These are phyloP conservation scores for Kondoa malvinella DNA, from an alignment of 768 basidiomycete genomes.

Conservation along the genomic window DNA sequence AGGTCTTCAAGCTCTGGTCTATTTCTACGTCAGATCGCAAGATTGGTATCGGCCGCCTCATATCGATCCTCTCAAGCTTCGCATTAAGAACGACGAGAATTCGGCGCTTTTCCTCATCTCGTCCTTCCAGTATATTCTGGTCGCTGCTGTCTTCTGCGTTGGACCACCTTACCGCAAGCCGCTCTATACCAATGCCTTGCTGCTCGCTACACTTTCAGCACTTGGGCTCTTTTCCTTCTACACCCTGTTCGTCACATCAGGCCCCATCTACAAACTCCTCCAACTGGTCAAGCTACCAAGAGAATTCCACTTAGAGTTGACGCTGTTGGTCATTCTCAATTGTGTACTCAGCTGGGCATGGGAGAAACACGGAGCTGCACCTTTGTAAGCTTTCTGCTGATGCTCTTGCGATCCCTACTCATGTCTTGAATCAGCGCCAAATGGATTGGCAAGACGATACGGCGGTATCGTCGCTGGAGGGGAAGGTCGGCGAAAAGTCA, in stretches of 20 bases:
- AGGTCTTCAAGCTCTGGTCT: constrained; percentile 66
- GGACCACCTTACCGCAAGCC: constrained; percentile 90
- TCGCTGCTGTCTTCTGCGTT: constrained; percentile 93
- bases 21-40: constrained; percentile 70
- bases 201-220: constrained; percentile 57
- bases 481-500: constrained; percentile 33
- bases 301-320: constrained; percentile 51
- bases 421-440: constrained; percentile 17
- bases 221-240: constrained; percentile 58
- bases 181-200: constrained; percentile 69
- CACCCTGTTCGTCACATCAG: constrained; percentile 57
- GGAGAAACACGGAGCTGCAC: constrained; percentile 36
- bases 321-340: constrained; percentile 52
- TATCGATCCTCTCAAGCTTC: constrained; percentile 50
- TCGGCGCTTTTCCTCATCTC: constrained; percentile 79
- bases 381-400: background rate
- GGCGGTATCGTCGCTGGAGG: constrained; percentile 27
- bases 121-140: constrained; percentile 95
- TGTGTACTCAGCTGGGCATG: constrained; percentile 52
- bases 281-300: constrained; percentile 60
- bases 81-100: constrained; percentile 80
- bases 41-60: constrained; percentile 69
- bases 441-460: constrained; percentile 28
- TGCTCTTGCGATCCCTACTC: background rate
- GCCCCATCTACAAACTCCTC: constrained; percentile 44